Evolutionary conservation across 495 filamentous ascomycete genomes (phyloP).

Genomic region (Annulohypoxylon nitens): DNA sequence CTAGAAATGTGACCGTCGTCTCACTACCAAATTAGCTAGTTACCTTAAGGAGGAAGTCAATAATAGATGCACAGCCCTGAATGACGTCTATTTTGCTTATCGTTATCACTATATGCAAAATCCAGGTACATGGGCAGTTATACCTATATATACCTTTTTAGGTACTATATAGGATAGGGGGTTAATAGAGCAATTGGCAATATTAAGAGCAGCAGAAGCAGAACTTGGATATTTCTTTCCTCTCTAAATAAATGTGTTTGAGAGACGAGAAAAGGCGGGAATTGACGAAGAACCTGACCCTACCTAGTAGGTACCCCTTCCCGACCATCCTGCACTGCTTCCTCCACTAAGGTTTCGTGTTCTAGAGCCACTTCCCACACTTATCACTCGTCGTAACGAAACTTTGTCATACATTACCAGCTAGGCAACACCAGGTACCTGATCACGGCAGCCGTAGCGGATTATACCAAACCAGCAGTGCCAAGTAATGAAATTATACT

Average conservation of each 20-base stretch:
- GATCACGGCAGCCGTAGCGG: background rate
- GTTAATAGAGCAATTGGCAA: too few species aligned
- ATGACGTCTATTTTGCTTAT: background rate
- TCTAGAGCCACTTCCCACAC: conserved; percentile 1
- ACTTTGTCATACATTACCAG: background rate
- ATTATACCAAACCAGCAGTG: background rate
- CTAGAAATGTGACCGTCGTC: background rate
- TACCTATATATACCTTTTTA: too few species aligned
- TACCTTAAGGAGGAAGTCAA: too few species aligned
- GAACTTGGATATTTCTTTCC: background rate
- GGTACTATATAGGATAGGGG: too few species aligned
- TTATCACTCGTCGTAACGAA: conserved; percentile 10
- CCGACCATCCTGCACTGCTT: conserved; percentile 20
- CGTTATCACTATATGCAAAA: background rate
- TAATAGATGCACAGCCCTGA: too few species aligned
- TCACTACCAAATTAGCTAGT: background rate
- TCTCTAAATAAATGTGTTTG: background rate
- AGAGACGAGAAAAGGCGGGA: conserved; percentile 15
- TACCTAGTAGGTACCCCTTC: background rate
- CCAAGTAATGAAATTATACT: conserved; percentile 8
- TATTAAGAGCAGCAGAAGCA: too few species aligned
- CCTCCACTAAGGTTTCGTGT: conserved; percentile 30
- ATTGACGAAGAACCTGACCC: conserved; percentile 4
- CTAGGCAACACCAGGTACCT: background rate
- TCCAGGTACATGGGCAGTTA: too few species aligned